Base-by-base conservation (phyloP, 2,329 filamentous ascomycete species). In the Simplicillium aogashimaense region DNA sequence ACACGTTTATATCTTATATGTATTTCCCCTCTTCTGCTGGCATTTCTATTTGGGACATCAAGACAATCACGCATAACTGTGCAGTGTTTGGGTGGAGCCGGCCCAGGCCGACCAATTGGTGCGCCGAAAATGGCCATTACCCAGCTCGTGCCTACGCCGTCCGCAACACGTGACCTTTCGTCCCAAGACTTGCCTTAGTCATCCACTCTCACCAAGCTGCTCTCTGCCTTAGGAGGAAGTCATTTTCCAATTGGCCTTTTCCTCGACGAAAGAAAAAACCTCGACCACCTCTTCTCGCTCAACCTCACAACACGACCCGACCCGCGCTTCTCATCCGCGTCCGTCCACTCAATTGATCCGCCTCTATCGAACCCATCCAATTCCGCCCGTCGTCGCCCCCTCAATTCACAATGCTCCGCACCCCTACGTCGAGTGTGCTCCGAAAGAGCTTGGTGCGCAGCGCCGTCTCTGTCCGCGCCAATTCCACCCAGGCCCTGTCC, bases 401-500 rank as follows among this genome's bases (percentile, higher is more conserved):
- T n/a, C 25, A 25, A 45, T 43, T 45, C 55, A 66, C 55, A 50
- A 76, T 76, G 73, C 65, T 76, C 63, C 72, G 73, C 63, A 68
- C 70, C 54, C 61, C 66, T 50, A 65, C 69, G 52, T 65, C 70
- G 50, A 67, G 66, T 51, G 59, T 72, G 58, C 64, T 75, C 64
- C 72, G 72, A 63, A 63, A 65, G 60, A 61, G 61, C 61, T 62
- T 60, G 63, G 63, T 65, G 50, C 56, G 56, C 55, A 53, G 55
- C 55, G 62, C 68, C 56, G 61, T 68, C 54, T 64, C 65, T 55
- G 61, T 66, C 48, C 66, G 67, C 52, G 69, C 70, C 59, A 70
- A 77, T 56, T 78, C 83, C 55, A 85, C 85, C 54, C 88, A 95
- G 66, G 89, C 90, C 63, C 94, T 98, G 69, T 94, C 89, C 60